A percentile compares a stretch with the other conserved stretches of the same genome.
These are phyloP conservation scores for Fomitopsis pulvina DNA, from an alignment of 768 basidiomycete genomes.

Conservation along the genomic window DNA sequence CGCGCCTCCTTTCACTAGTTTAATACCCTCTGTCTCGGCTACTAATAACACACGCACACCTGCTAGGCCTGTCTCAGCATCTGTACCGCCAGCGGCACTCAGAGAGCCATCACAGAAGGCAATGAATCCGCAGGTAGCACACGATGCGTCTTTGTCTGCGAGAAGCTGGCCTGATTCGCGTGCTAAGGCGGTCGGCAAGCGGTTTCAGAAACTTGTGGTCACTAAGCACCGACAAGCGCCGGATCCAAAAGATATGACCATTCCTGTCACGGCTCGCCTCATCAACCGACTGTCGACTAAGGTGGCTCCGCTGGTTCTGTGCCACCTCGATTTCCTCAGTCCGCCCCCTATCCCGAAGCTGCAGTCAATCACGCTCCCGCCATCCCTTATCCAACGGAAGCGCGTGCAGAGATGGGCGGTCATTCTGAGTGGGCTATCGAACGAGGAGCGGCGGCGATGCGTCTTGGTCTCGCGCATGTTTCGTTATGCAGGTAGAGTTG, in stretches of 20 bases:
- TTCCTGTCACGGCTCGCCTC: not conserved
- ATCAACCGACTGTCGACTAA: too few species aligned
- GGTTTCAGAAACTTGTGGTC: slow-evolving; percentile 15
- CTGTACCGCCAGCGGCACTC: too few species aligned
- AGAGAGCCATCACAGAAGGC: too few species aligned
- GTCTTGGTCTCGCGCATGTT: slow-evolving; percentile 52
- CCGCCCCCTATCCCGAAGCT: slow-evolving; percentile 22
- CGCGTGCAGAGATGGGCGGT: slow-evolving; percentile 46
- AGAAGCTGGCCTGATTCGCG: not conserved
- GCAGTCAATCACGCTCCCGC: slow-evolving; percentile 45
- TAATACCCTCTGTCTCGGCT: not conserved
- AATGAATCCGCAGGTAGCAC: too few species aligned
- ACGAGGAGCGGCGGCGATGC: slow-evolving; percentile 38
- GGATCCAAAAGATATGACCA: not conserved
- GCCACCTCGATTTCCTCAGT: slow-evolving; percentile 31
- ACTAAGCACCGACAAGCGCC: not conserved
- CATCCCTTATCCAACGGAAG: slow-evolving; percentile 52
- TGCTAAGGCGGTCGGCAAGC: slow-evolving; percentile 5
- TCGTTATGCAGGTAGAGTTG: slow-evolving; percentile 50
- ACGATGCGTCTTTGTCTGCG: not conserved
- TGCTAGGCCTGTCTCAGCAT: not conserved
- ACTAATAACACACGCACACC: not conserved
- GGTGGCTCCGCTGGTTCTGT: not conserved
- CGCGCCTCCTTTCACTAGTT: too few species aligned
- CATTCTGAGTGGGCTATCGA: slow-evolving; percentile 42